Conservation (phyloP, 2,329 filamentous ascomycete species). For the Metarhizium brunneum region DNA sequence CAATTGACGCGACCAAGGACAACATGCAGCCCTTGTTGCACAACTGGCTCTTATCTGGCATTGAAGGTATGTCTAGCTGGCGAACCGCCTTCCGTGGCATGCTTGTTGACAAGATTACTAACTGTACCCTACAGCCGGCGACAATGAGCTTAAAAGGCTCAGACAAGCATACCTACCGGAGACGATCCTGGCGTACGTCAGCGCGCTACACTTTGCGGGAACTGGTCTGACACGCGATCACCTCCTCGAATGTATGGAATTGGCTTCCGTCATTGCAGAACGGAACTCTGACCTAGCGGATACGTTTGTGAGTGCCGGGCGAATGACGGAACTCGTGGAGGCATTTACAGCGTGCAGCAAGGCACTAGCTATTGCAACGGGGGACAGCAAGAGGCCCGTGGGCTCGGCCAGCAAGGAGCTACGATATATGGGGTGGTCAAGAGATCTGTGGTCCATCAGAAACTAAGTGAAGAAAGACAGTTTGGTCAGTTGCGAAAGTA, state of each 20-base stretch:
- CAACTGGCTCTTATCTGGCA: slow-evolving; percentile 50
- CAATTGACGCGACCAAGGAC: slow-evolving; percentile 44
- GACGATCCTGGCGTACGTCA: slow-evolving; percentile 73
- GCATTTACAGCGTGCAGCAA: slow-evolving; percentile 71
- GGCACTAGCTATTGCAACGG: slow-evolving; percentile 50
- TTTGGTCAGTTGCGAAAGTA: neutral
- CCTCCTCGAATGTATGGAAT: slow-evolving; percentile 77
- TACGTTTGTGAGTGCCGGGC: slow-evolving; percentile 53
- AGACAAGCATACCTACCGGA: slow-evolving; percentile 78
- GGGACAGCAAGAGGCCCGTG: slow-evolving; percentile 39
- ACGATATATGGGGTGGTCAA: slow-evolving; percentile 52
- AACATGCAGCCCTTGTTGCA: slow-evolving; percentile 53
- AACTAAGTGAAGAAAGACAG: slow-evolving; percentile 1
- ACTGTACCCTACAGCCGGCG: slow-evolving; percentile 29
- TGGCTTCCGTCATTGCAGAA: slow-evolving; percentile 67
- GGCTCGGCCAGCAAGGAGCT: slow-evolving; percentile 48
- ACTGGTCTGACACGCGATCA: slow-evolving; percentile 65
- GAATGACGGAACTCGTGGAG: slow-evolving; percentile 68
- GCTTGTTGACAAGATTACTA: neutral
- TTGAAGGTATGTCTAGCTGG: slow-evolving; percentile 39
- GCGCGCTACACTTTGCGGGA: slow-evolving; percentile 70
- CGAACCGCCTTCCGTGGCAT: neutral
- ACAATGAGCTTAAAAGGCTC: slow-evolving; percentile 53
- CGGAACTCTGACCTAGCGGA: slow-evolving; percentile 56
- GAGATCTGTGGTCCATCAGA: slow-evolving; percentile 53